phyloP scores from a whole-genome alignment of 768 basidiomycete species.

The Rhodotorula babjevae region DNA sequence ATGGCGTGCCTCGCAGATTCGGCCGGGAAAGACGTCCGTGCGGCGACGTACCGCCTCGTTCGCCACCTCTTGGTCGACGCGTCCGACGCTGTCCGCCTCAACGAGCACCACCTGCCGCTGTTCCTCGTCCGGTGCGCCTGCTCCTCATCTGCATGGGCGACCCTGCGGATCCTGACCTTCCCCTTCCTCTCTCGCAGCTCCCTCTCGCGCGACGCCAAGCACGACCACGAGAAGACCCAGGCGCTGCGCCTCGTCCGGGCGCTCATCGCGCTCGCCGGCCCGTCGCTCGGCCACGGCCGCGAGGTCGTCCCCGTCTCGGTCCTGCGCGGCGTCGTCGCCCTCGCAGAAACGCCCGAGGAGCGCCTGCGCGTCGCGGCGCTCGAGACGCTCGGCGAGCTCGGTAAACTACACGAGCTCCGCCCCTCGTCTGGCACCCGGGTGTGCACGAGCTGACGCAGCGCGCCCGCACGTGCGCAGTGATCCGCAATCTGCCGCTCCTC shows the following conservation, averaged over 20 bases:
- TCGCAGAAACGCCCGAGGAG: slow-evolving; percentile 89
- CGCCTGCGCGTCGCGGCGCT: slow-evolving; percentile 75
- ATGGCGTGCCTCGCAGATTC: slow-evolving; percentile 71
- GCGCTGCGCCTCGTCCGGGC: slow-evolving; percentile 81
- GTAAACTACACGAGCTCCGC: slow-evolving; percentile 53
- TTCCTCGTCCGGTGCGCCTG: slow-evolving; percentile 77
- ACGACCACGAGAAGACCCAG: slow-evolving; percentile 82
- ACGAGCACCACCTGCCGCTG: slow-evolving; percentile 70
- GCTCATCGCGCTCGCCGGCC: slow-evolving; percentile 22
- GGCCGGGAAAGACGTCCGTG: slow-evolving; percentile 66
- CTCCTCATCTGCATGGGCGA: no score
- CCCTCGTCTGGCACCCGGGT: neutral
- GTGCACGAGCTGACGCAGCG: no score
- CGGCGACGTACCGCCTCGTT: slow-evolving; percentile 76
- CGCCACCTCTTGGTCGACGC: slow-evolving; percentile 70
- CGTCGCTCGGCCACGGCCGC: neutral
- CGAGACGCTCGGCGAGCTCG: slow-evolving; percentile 81
- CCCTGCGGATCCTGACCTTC: no score
- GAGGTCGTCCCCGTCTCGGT: slow-evolving; percentile 61
- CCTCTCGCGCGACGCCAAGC: slow-evolving; percentile 74
- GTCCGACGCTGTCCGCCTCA: slow-evolving; percentile 63
- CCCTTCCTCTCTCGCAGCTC: slow-evolving; percentile 11
- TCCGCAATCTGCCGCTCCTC: slow-evolving; percentile 81
- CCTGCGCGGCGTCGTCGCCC: slow-evolving; percentile 82
- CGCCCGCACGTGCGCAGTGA: slow-evolving; percentile 53